Conservation (phyloP, 1,284 basidiomycete species). For the Austroboletus novae-zelandiae region DNA sequence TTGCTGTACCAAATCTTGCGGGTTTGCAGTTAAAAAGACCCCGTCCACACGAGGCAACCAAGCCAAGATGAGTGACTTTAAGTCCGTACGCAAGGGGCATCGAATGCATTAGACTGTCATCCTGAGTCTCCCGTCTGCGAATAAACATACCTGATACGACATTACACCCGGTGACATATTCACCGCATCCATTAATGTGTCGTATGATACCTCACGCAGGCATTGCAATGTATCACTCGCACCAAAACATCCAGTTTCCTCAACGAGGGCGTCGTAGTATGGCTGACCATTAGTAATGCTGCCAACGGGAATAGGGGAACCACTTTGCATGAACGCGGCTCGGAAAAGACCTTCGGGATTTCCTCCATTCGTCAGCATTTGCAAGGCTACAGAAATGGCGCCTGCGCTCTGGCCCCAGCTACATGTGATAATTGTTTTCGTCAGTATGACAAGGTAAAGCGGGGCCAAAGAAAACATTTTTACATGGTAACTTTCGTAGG, state of each 20-base stretch:
- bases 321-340: slow-evolving; percentile 36
- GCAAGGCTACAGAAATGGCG: slow-evolving; percentile 31
- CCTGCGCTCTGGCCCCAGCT: slow-evolving; percentile 36
- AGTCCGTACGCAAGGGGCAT: background rate
- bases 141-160: slow-evolving; percentile 41
- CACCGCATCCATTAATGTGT: slow-evolving; percentile 18
- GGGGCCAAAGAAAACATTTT: background rate
- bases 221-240: slow-evolving; percentile 31
- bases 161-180: slow-evolving; percentile 31
- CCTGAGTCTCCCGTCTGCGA: background rate
- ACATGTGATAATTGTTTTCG: background rate
- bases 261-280: slow-evolving; percentile 25
- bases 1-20: slow-evolving; percentile 39
- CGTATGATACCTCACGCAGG: slow-evolving; percentile 28
- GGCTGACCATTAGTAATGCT: slow-evolving; percentile 25
- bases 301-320: slow-evolving; percentile 18
- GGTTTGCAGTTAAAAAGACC: slow-evolving; percentile 43
- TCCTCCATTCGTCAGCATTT: slow-evolving; percentile 27
- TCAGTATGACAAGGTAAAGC: background rate
- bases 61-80: slow-evolving; percentile 38
- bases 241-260: slow-evolving; percentile 18
- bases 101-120: background rate
- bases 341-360: slow-evolving; percentile 31
- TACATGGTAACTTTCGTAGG: slow-evolving; percentile 39
- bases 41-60: slow-evolving; percentile 55